Conservation (phyloP, 75 land plant species). For the Selaginella moellendorffii region DNA sequence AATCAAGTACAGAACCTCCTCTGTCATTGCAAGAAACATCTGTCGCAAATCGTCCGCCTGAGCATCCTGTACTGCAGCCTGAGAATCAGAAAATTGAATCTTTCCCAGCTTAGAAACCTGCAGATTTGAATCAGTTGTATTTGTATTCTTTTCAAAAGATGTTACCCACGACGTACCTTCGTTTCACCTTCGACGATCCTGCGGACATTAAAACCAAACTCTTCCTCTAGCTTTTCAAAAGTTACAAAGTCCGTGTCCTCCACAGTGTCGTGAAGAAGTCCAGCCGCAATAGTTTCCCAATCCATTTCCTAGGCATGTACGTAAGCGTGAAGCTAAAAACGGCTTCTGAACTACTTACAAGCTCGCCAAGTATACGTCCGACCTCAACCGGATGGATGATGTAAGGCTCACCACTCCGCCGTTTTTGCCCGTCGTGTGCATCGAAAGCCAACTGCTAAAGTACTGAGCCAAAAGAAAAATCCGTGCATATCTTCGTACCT, state of each 20-base stretch:
- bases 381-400: conserved; percentile 97
- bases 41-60: conserved; percentile 95
- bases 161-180: conserved; percentile 34
- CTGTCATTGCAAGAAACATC: too few relatives aligned
- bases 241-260: conserved; percentile 90
- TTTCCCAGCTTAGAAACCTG: conserved; percentile 96
- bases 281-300: conserved; percentile 94
- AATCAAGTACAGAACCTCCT: too few relatives aligned
- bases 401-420: conserved; percentile 91
- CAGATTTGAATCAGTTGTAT: neutral
- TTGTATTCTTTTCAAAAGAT: neutral
- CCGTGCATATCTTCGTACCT: conserved; percentile 26
- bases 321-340: neutral
- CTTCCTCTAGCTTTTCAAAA: conserved; percentile 78
- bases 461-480: conserved; percentile 3
- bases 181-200: conserved; percentile 96
- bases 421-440: conserved; percentile 92
- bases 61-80: conserved; percentile 54
- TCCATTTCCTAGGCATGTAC: conserved; percentile 61
- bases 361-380: conserved; percentile 87
- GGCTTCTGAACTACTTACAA: conserved; percentile 33
- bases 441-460: conserved; percentile 70
- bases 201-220: conserved; percentile 81
- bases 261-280: conserved; percentile 89
- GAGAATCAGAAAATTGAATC: conserved; percentile 44